Conservation (phyloP, 148 eudicot genomes). For the Euryodendron excelsum region DNA sequence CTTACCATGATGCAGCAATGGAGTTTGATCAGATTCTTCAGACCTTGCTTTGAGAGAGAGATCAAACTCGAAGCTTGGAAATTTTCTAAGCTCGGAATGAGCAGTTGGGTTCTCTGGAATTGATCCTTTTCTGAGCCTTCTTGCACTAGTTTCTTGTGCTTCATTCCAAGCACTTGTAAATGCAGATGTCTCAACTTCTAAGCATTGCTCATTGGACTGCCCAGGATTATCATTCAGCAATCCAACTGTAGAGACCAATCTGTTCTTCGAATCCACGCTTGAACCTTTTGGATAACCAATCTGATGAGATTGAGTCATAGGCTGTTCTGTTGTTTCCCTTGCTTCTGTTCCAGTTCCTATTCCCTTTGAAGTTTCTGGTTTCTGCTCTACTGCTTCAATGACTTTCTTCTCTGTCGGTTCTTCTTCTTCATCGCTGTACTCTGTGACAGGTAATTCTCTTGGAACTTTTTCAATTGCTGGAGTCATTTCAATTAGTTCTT, state of each 20-base stretch:
- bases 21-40: slow-evolving; percentile 46
- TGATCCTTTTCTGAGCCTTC: slow-evolving; percentile 23
- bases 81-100: slow-evolving; percentile 24
- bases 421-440: background rate
- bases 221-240: too few species aligned
- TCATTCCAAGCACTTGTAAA: background rate
- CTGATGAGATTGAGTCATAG: background rate
- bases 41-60: slow-evolving; percentile 22
- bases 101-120: slow-evolving; percentile 7
- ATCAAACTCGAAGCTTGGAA: slow-evolving; percentile 47
- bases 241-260: background rate
- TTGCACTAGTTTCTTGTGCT: too few species aligned
- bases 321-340: background rate
- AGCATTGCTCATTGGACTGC: too few species aligned
- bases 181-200: too few species aligned
- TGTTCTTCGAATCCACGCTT: background rate
- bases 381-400: background rate
- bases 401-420: background rate
- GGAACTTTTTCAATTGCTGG: background rate
- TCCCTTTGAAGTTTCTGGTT: background rate
- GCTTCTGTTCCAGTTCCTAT: background rate
- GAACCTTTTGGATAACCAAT: background rate
- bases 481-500: slow-evolving; percentile 13
- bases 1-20: slow-evolving; percentile 28
- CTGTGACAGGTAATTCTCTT: slow-evolving; percentile 3